Evolutionary conservation across 23 red algal species (phyloP).

Genomic region (Gracilaria gracilis): DNA sequence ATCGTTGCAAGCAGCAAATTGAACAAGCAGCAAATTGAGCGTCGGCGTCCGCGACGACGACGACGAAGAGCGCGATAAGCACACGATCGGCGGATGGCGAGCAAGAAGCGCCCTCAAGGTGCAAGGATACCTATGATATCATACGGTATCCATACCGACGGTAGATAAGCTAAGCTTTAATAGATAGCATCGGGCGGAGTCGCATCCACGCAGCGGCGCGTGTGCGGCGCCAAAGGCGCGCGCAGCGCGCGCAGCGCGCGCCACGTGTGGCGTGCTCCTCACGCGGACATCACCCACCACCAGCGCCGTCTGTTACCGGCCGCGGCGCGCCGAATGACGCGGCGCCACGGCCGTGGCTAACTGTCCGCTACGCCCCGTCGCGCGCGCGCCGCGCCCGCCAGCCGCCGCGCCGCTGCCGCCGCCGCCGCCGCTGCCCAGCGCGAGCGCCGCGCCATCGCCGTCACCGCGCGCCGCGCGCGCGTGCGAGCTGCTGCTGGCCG

Average conservation of each 20-base stretch:
- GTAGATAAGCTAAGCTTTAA: no score
- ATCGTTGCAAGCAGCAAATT: no score
- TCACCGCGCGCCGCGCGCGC: background rate
- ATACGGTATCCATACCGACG: no score
- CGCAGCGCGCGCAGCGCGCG: no score
- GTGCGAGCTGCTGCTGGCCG: background rate
- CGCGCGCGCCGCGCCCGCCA: background rate
- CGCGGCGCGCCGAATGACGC: background rate
- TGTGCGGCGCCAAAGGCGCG: background rate
- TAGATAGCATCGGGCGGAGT: no score
- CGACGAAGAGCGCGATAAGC: no score
- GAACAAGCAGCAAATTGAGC: no score
- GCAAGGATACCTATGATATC: no score
- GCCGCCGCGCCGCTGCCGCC: slow-evolving; percentile 15
- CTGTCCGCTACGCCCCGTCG: background rate
- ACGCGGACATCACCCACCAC: background rate
- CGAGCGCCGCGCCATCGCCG: background rate
- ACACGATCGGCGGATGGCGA: no score
- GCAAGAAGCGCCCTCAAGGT: no score
- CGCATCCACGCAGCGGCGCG: no score
- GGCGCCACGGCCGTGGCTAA: background rate
- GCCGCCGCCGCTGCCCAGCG: background rate
- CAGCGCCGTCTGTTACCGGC: background rate
- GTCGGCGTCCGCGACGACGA: no score
- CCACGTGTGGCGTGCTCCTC: background rate